Conservation (phyloP, 495 filamentous ascomycete species). For the Xylaria acuta region DNA sequence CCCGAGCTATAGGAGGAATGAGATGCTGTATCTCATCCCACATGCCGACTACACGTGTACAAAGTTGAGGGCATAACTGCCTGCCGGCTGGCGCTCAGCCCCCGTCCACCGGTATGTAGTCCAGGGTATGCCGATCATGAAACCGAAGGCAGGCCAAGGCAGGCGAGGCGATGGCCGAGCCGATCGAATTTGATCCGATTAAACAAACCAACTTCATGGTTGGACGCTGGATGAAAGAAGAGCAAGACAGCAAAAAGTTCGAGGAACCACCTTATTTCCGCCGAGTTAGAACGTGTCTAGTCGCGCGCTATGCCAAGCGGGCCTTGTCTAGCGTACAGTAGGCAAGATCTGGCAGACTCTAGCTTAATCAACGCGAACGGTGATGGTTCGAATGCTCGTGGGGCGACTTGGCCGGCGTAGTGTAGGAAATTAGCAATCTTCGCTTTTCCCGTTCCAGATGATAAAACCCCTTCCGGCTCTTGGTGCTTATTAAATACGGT, state of each 20-base stretch:
- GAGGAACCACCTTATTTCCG: conserved; percentile 1
- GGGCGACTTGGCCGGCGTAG: not conserved
- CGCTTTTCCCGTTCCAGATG: conserved; percentile 16
- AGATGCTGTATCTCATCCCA: conserved; percentile 4
- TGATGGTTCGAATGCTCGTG: not conserved
- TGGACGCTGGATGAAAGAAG: not conserved
- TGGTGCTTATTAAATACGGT: conserved; percentile 9
- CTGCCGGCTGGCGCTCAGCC: conserved; percentile 11
- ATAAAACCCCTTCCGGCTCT: not conserved
- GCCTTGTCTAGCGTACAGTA: conserved; percentile 14
- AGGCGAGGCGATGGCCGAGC: conserved; percentile 3
- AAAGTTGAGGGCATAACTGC: conserved; percentile 9
- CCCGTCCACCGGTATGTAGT: not conserved
- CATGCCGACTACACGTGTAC: not conserved
- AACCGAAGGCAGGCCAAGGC: not conserved
- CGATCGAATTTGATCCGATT: not conserved
- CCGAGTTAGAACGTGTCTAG: not conserved
- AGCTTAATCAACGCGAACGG: conserved; percentile 13
- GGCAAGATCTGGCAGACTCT: conserved; percentile 14
- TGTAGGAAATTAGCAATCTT: conserved; percentile 13
- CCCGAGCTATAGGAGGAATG: not conserved
- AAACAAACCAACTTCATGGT: not conserved
- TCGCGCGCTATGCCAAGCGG: conserved; percentile 10
- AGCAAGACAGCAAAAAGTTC: conserved; percentile 2
- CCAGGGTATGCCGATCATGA: conserved; percentile 12